Base-by-base conservation (phyloP, 768 basidiomycete species). In the Collybia nuda region DNA sequence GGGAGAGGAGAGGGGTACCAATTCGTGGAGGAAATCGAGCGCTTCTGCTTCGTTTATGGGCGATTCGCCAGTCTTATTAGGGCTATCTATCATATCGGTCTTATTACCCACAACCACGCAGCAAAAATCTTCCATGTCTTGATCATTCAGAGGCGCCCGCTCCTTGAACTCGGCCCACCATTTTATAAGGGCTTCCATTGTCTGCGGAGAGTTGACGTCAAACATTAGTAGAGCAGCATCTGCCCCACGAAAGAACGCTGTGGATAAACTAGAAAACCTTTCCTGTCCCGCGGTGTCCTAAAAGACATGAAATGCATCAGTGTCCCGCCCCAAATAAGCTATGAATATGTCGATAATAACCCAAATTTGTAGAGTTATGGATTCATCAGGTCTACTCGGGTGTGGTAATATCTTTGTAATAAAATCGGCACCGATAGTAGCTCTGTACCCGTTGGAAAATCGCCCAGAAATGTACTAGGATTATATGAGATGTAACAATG, bases 401-500 rank as follows among this genome's bases (percentile, higher is more conserved):
- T 89, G 81, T 0, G 83, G 80, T 9, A 93, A 59, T 0, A 80
- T 81, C 64, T 91, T 92, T 0, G 84, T 78, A 44, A 92, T 88
- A 51, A 93, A 94, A 67, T 94, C 91, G n/a, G 87, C 84, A 17
- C 91, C 92, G 37, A 95, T 93, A 2, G 92, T 94, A 1, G 91
- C 86, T 42, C 88, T 75, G 65, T 93, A 93, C 8, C 83, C 82
- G 2, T 78, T 80, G 3, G 86, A 83, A 66, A 93, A 93, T 11
- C 78, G 79, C 22, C 84, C 82, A 8, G 86, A 84, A 56, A 91
- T 83, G 63, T 88, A 93, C 84, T 92, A 57, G 23, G 23, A 0
- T n/a, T 35, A 37, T 15, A 17, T 47, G 51, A 26, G 11, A 43
- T 12, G 3, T 51, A 36, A 24, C 26, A 41, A 18, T 23, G 43